Evolutionary conservation across 2,329 filamentous ascomycete genomes (phyloP), one percentile per base, ranked within the genome.

Genomic region (Lachnellula occidentalis): DNA sequence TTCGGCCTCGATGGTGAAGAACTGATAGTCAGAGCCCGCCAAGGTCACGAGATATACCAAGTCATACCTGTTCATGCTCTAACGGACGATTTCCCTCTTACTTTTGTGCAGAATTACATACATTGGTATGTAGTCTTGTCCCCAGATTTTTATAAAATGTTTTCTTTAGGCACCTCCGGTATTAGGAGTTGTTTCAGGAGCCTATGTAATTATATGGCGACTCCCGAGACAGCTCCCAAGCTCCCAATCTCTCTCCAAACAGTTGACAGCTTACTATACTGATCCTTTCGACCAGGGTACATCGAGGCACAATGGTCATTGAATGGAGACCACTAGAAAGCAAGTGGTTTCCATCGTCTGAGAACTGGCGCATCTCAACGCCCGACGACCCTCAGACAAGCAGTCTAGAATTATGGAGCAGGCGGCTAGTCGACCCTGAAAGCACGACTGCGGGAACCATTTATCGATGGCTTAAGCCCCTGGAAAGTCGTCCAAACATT

Each of bases 401-500:
- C 11, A 5, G 42, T 12, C 45, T 74, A 7, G 47, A 1, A 65
- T 59, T 9, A 61, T 55, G 2, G 34, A 50, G 0, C 49, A 45
- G 6, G 57, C 24, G 7, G 50, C 76, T 4, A 48, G 36, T 78
- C 5, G 69, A 72, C 34, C 53, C 69, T 11, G 45, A 52, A 1
- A 76, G 74, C 45, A 2, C 14, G 0, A 73, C 75, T 1, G 70
- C 69, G 2, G 45, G 34, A 15, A 46, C 39, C 0, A 58, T 78
- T 5, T 61, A 62, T 3, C n/a, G 52, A 0, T 59, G 75, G 1
- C 54, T 80, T 0, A 17, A 34, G 2, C 64, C 70, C 0, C 55
- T 80, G 2, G 76, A 78, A 51, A 41, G 62, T 1, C 21, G 22
- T 0, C 4, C 48, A 0, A 61, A 72, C 27, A 69, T 77, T 8